Percentiles rank a stretch among this genome's conserved stretches.
Conservation (phyloP, 2,329 filamentous ascomycete species). For the Dactylonectria macrodidyma region DNA sequence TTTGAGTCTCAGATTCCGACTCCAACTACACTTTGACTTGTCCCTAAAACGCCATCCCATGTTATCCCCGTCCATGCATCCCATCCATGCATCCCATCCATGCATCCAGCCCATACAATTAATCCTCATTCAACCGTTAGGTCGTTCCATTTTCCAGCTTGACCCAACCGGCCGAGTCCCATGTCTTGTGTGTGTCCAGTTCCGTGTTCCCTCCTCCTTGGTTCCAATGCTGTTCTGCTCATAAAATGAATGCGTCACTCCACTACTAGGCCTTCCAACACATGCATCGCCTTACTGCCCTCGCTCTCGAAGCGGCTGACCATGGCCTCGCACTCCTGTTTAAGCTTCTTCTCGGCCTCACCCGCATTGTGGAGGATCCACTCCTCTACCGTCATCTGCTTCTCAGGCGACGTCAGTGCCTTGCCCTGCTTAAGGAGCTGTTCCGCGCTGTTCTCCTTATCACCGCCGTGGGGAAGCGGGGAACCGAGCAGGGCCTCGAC, state of each 20-base stretch:
- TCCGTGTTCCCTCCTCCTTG: background rate
- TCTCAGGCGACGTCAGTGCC: conserved; percentile 81
- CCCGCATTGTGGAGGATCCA: conserved; percentile 90
- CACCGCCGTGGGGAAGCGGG: conserved; percentile 56
- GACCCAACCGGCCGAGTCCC: conserved; percentile 3
- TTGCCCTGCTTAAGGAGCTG: conserved; percentile 68
- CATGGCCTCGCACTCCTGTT: conserved; percentile 85
- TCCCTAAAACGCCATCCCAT: conserved; percentile 28
- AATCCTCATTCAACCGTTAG: conserved; percentile 16
- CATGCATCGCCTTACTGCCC: conserved; percentile 82
- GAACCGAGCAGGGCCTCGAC: conserved; percentile 79
- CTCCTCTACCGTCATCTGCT: conserved; percentile 92
- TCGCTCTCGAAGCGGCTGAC: conserved; percentile 88
- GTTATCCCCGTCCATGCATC: conserved; percentile 9
- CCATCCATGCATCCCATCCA: conserved; percentile 10
- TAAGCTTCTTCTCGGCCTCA: conserved; percentile 84
- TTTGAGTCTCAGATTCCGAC: conserved; percentile 14
- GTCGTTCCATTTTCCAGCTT: conserved; percentile 6
- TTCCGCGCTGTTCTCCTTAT: conserved; percentile 68
- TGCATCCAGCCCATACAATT: conserved; percentile 17
- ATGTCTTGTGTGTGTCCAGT: conserved; percentile 9
- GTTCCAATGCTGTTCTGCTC: background rate
- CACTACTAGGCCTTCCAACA: conserved; percentile 80
- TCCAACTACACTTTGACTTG: conserved; percentile 12
- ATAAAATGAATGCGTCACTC: conserved; percentile 54